phyloP scores from a whole-genome alignment of 768 basidiomycete species.

The Rhizopogon sp. region DNA sequence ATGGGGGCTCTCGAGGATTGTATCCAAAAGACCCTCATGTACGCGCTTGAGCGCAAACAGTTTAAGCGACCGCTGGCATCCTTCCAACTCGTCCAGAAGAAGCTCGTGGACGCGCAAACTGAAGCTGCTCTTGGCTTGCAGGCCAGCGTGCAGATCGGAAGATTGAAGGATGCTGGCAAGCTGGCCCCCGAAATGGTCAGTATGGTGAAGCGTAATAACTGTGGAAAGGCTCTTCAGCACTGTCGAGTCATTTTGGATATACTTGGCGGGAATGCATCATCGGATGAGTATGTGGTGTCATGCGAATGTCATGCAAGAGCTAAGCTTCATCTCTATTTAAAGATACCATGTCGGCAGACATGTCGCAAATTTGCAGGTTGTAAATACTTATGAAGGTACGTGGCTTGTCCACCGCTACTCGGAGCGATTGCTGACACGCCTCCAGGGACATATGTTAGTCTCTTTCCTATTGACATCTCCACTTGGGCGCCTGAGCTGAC shows the following conservation, averaged over 20 bases:
- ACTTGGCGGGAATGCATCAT: slow-evolving; percentile 88
- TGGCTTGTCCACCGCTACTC: slow-evolving; percentile 3
- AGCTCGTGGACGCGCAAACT: slow-evolving; percentile 89
- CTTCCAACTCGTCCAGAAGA: slow-evolving; percentile 99
- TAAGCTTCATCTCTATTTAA: neutral
- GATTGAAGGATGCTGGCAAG: slow-evolving; percentile 76
- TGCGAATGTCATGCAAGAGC: slow-evolving; percentile 31
- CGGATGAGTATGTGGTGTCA: slow-evolving; percentile 68
- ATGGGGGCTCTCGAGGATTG: slow-evolving; percentile 97
- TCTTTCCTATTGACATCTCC: neutral
- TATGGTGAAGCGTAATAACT: slow-evolving; percentile 93
- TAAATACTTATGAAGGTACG: slow-evolving; percentile 91
- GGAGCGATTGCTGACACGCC: neutral
- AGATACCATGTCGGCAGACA: slow-evolving; percentile 93
- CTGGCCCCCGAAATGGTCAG: slow-evolving; percentile 91
- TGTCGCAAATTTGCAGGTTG: slow-evolving; percentile 92
- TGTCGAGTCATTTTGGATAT: slow-evolving; percentile 81
- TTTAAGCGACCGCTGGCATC: slow-evolving; percentile 87
- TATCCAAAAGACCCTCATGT: slow-evolving; percentile 66
- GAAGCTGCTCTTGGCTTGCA: slow-evolving; percentile 76
- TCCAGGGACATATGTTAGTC: slow-evolving; percentile 56
- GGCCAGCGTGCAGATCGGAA: slow-evolving; percentile 74
- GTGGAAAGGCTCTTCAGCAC: slow-evolving; percentile 87
- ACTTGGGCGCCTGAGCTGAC: slow-evolving; percentile 8
- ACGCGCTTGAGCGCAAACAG: slow-evolving; percentile 85